These are phyloP conservation scores for Epichloe elymi DNA, from an alignment of 2,329 filamentous ascomycete species.

Conservation along the genomic window DNA sequence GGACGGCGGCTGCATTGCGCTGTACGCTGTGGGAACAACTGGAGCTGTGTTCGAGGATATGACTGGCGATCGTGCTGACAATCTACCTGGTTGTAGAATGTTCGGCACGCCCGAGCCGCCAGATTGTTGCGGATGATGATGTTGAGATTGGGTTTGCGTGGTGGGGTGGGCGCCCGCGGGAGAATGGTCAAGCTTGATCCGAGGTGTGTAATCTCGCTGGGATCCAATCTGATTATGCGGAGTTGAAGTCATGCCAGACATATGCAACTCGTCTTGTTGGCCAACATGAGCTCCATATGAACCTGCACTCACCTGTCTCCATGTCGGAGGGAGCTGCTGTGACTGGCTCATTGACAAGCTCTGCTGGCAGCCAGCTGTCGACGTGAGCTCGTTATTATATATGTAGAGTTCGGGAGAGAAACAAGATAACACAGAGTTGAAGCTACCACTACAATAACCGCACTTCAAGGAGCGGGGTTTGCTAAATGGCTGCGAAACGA, in stretches of 20 bases:
- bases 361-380: neutral
- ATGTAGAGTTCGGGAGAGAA: neutral
- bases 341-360: slow-evolving; percentile 25
- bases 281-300: slow-evolving; percentile 13
- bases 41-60: slow-evolving; percentile 32
- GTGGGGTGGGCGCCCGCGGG: slow-evolving; percentile 23
- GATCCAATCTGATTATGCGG: slow-evolving; percentile 25
- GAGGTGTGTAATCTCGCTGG: slow-evolving; percentile 36
- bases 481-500: neutral
- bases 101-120: slow-evolving; percentile 37
- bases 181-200: slow-evolving; percentile 38
- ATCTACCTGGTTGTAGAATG: slow-evolving; percentile 43
- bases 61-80: slow-evolving; percentile 20
- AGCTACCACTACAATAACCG: no score
- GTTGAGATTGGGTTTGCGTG: slow-evolving; percentile 14
- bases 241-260: slow-evolving; percentile 28
- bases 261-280: slow-evolving; percentile 41
- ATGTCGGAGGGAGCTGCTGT: slow-evolving; percentile 22
- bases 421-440: neutral
- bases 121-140: slow-evolving; percentile 21
- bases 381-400: neutral
- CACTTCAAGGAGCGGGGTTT: neutral
- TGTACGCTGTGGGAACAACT: slow-evolving; percentile 33
- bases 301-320: slow-evolving; percentile 12
- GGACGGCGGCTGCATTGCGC: slow-evolving; percentile 21